These are phyloP conservation scores for Prasinococcaceae sp. DNA, from an alignment of 139 green algal genomes.

Conservation along the genomic window DNA sequence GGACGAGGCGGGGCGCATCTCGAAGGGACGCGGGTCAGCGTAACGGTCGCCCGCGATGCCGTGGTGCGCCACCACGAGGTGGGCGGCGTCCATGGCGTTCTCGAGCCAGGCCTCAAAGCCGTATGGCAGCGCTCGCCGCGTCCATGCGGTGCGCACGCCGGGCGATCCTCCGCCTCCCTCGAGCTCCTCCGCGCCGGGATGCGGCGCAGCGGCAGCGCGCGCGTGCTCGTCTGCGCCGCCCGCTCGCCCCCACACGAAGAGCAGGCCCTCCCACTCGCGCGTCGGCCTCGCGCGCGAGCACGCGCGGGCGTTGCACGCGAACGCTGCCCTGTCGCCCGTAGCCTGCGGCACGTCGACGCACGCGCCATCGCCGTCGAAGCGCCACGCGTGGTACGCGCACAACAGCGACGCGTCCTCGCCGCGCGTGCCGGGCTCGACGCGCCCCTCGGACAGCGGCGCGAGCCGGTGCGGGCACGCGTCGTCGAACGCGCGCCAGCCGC, in stretches of 20 bases:
- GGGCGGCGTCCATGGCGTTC: conserved; percentile 29
- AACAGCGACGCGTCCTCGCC: conserved; percentile 12
- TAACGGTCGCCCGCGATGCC: conserved; percentile 7
- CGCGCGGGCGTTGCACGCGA: background rate
- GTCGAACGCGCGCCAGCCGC: conserved; percentile 15
- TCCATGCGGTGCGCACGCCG: conserved; percentile 11
- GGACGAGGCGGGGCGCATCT: too few species aligned
- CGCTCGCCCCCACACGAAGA: conserved; percentile 20
- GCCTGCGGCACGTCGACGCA: conserved; percentile 18
- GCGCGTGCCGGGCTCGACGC: too few species aligned
- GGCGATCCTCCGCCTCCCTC: conserved; percentile 4
- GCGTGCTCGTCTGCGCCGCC: background rate
- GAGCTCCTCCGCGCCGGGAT: background rate
- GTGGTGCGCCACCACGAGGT: conserved; percentile 14
- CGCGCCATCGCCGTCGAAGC: conserved; percentile 17
- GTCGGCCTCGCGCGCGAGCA: conserved; percentile 9
- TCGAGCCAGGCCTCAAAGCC: conserved; percentile 26
- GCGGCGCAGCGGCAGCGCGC: background rate
- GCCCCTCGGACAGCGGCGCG: conserved; percentile 19
- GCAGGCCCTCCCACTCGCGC: conserved; percentile 9
- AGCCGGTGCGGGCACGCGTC: conserved; percentile 22
- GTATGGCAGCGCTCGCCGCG: conserved; percentile 13
- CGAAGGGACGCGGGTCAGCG: background rate
- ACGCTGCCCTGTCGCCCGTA: too few species aligned
- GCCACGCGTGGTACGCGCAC: conserved; percentile 25